Base-by-base conservation (phyloP, 2,329 filamentous ascomycete genomes). In the Truncatella angustata region DNA sequence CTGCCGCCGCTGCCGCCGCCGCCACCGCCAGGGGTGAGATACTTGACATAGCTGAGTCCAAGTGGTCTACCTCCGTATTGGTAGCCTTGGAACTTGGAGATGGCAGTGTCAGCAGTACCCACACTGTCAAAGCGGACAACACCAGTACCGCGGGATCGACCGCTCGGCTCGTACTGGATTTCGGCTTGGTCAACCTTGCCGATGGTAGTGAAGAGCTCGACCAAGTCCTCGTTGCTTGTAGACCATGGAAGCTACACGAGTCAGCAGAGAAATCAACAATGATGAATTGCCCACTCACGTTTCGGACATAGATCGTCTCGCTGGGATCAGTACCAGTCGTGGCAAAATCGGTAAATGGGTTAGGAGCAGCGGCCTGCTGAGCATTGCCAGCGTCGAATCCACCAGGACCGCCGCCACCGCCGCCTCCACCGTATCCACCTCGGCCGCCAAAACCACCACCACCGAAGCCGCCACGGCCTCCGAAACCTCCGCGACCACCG, bases 121-220 rank as follows among this genome's bases (percentile, higher is more conserved):
- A 84, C 75, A 50, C 74, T 82, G 66, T 95, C 90, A 68, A 99
- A 97, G 56, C 94, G 87, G 51, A 99, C 94, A n/a, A 99, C 94
- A 67, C 94, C 94, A 54, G 90, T 94, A 58, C 94, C 94, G 58
- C 91, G 88, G 54, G 94, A 99, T 63, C 94, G 90, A 42, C 94
- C 94, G 65, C 95, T 97, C 4, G 90, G 88, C 71, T 99, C 94
- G 66, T 99, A 97, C 73, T 99, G 94, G 52, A 99, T 97, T 74
- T 99, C 94, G n/a, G 94, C 94, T 64, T 94, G 91, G 65, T 97
- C 91, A 54, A 99, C 94, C 71, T 96, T 96, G 58, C 94, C 94
- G 65, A 99, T 99, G 10, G 94, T 99, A 16, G 89, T 92, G 77
- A 99, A 99, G 18, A 99, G 81, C 69, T 99, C 94, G 52, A 97